Conservation (phyloP, 2,329 filamentous ascomycete genomes). For the Pseudonectria foliicola region DNA sequence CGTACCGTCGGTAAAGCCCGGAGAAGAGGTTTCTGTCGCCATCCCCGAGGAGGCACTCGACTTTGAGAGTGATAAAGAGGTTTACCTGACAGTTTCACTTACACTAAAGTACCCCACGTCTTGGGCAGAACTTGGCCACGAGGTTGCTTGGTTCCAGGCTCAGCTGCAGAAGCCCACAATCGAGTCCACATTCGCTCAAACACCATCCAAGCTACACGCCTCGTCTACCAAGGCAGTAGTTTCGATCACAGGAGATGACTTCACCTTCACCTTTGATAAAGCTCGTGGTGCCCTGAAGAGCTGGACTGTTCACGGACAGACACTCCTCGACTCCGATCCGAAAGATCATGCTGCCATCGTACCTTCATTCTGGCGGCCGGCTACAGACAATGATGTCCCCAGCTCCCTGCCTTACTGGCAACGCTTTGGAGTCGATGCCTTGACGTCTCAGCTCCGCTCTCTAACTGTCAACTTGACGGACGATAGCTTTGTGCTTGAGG, state of each 20-base stretch:
- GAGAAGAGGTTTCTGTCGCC: conserved; percentile 26
- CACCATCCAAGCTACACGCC: conserved; percentile 17
- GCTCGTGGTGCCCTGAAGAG: conserved; percentile 35
- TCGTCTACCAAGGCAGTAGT: conserved; percentile 4
- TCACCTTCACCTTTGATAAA: conserved; percentile 37
- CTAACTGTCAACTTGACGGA: conserved; percentile 31
- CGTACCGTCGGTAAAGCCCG: conserved; percentile 34
- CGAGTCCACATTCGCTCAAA: conserved; percentile 1
- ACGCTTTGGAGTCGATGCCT: conserved; percentile 39
- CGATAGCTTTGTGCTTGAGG: conserved; percentile 43
- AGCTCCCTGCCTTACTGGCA: conserved; percentile 51
- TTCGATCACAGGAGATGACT: conserved; percentile 18
- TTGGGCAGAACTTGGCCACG: conserved; percentile 48
- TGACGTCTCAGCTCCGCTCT: conserved; percentile 40
- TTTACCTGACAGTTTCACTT: conserved; percentile 40
- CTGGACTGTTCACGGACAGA: conserved; percentile 31
- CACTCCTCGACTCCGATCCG: conserved; percentile 30
- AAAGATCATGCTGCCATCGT: conserved; percentile 29
- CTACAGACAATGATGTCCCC: conserved; percentile 57
- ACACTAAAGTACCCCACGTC: conserved; percentile 32
- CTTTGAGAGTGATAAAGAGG: conserved; percentile 28
- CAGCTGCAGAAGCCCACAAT: conserved; percentile 22
- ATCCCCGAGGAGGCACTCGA: conserved; percentile 23
- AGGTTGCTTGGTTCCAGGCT: conserved; percentile 48
- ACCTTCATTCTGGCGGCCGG: conserved; percentile 54